Conservation (phyloP, 2,329 filamentous ascomycete genomes). For the Septoria linicola region DNA sequence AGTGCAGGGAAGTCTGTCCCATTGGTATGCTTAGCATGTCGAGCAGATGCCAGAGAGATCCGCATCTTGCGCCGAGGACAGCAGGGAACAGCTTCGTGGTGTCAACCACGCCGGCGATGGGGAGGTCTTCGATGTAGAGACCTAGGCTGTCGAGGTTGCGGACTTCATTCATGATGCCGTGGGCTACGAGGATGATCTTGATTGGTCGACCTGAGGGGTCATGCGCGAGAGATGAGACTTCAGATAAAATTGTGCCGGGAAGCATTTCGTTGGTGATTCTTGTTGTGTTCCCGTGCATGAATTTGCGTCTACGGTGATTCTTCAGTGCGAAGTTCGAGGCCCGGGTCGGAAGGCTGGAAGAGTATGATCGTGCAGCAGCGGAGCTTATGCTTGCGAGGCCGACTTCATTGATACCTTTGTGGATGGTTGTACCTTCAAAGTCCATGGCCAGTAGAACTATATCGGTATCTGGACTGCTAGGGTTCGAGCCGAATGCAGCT, state of each 20-base stretch:
- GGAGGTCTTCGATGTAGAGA: neutral
- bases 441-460: neutral
- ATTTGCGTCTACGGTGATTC: neutral
- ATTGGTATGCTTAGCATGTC: neutral
- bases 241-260: too few species aligned
- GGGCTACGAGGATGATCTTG: too few species aligned
- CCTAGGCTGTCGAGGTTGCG: too few species aligned
- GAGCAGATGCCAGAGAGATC: neutral
- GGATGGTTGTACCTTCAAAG: neutral
- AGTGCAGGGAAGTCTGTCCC: neutral
- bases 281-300: neutral
- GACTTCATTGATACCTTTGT: neutral
- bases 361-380: neutral
- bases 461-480: too few species aligned
- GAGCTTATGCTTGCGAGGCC: neutral
- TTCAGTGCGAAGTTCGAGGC: neutral
- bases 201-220: too few species aligned
- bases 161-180: too few species aligned
- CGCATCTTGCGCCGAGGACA: neutral
- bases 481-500: too few species aligned
- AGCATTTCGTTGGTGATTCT: too few species aligned
- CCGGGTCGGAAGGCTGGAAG: too few species aligned
- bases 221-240: too few species aligned
- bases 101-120: neutral
- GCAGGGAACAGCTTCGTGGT: neutral